Conservation (phyloP, 257 asterid genomes). For the Nicotiana sylvestris region DNA sequence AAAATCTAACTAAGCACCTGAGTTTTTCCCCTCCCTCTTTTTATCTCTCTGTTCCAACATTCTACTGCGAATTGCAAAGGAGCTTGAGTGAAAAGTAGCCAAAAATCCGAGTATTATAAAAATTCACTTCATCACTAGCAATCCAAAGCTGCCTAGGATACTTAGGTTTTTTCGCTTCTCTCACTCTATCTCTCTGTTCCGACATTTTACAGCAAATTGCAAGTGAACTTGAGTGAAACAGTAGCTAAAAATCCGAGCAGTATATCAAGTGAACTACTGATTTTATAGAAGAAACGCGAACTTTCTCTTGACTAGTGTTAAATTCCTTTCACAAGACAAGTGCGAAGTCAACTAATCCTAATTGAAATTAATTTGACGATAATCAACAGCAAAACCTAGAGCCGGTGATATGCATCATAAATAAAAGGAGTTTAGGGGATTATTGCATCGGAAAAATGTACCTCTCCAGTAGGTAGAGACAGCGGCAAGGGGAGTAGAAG, state of each 20-base stretch:
- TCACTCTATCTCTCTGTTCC: neutral
- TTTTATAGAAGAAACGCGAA: neutral
- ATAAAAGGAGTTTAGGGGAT: neutral
- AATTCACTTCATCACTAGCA: neutral
- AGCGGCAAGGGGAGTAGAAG: constrained; percentile 63
- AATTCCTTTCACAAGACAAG: neutral
- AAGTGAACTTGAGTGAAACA: neutral
- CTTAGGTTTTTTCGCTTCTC: neutral
- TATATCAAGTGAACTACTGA: neutral
- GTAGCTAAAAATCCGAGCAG: neutral
- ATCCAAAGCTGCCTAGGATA: neutral
- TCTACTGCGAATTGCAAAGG: neutral
- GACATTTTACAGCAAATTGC: neutral
- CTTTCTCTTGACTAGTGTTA: neutral
- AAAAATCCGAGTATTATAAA: too few species aligned
- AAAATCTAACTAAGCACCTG: neutral
- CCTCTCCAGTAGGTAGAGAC: constrained; percentile 94
- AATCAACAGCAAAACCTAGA: neutral
- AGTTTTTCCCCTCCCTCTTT: neutral
- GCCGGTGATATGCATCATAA: neutral
- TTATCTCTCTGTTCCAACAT: neutral
- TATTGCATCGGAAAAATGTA: constrained; percentile 8
- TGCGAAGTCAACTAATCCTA: neutral
- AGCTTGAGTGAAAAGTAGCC: neutral
- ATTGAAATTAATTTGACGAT: neutral